These are phyloP conservation scores for Turritis glabra DNA, from an alignment of 345 rosid genomes.

Conservation along the genomic window DNA sequence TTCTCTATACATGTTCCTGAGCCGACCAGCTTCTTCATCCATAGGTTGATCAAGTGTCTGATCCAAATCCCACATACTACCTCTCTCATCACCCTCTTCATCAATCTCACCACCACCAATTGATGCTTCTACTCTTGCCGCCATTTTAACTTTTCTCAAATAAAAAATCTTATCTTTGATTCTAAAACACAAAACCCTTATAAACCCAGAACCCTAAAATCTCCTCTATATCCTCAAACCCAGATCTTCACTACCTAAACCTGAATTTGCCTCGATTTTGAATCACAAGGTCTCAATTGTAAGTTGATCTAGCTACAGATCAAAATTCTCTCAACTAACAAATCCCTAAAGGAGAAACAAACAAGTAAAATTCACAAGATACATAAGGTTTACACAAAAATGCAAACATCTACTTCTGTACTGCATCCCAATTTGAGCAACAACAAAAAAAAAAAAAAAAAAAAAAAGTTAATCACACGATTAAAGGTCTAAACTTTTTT, in stretches of 20 bases:
- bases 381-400: not conserved
- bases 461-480: too few relatives aligned
- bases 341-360: constrained; percentile 7
- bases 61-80: constrained; percentile 90
- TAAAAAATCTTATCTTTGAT: constrained; percentile 14
- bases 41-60: constrained; percentile 90
- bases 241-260: not conserved
- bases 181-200: constrained; percentile 9
- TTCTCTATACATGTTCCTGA: constrained; percentile 73
- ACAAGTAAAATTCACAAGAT: too few relatives aligned
- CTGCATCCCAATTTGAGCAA: not conserved
- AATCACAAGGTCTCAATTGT: not conserved
- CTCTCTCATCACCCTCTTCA: constrained; percentile 57
- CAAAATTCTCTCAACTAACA: not conserved
- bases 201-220: constrained; percentile 30
- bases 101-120: constrained; percentile 47
- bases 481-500: constrained; percentile 10
- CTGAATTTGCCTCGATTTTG: too few relatives aligned
- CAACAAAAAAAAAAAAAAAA: too few relatives aligned
- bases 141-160: constrained; percentile 37
- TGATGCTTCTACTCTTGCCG: constrained; percentile 52
- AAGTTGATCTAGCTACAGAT: not conserved
- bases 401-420: not conserved
- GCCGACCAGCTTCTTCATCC: constrained; percentile 95
- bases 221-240: constrained; percentile 11